Evolutionary conservation across 2,329 filamentous ascomycete genomes (phyloP), one percentile per base, ranked within the genome.

Genomic region (Monosporascus sp.): DNA sequence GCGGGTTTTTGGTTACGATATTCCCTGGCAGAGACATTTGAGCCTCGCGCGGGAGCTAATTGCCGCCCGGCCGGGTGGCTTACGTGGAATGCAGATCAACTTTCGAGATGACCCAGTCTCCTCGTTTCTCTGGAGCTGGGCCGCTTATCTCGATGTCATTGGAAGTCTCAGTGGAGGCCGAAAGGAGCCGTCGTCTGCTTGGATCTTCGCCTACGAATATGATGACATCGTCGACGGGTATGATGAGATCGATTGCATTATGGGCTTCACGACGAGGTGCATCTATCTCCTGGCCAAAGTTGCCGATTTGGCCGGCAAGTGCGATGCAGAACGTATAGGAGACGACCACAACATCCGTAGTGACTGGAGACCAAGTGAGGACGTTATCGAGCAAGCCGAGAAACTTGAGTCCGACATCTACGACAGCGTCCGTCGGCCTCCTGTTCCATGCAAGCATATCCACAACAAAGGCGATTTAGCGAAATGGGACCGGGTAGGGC

Each of bases 1-100:
- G 0, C 87, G 86, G 53, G 87, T 88, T 0, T 93, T 94, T 64
- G 89, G 88, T 51, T 85, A 89, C n/a, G 78, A 83, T 1, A 88
- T 93, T 51, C 80, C 88, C 1, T 95, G 90, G 90, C 88, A 91
- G 65, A 82, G 80, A 50, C 89, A 95, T 68, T 78, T 95, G 1
- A 82, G 83, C 52, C 81, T 91, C 51, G 89, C 90, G 1, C 82
- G 90, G 2, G 81, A 87, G 61, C 82, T 95, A 60, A 91, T 93
- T 62, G 75, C 84, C 15, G 80, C 84, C 3, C 82, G 88, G 7
- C 68, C 74, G 4, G 69, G 70, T 22, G 72, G 70, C 11, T 61
- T 75, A 11, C 68, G 65, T 31, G 82, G 84, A 20, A 78, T 83
- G 9, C 78, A 81, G 50, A 71, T 77, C 28, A 79, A 70, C 62